Evolutionary conservation across 169 alveolate species (phyloP), one percentile per base, ranked within the genome.

Genomic region (Plasmodium coatneyi): DNA sequence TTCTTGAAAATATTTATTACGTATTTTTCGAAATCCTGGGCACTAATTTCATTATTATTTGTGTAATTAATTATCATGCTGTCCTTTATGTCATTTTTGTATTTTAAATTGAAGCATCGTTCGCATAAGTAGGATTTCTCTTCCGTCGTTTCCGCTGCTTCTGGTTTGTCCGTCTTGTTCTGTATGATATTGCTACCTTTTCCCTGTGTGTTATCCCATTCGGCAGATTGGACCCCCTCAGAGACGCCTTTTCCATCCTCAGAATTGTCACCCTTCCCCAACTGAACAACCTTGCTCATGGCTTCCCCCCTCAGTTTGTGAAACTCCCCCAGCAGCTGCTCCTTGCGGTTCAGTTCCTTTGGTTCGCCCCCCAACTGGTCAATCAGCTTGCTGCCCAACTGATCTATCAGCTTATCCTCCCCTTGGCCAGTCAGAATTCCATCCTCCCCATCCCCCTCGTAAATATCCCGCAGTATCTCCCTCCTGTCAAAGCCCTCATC

Each of bases 1-100:
- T 81, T 91, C 71, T 82, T 91, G 54, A 91, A 91, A 43, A 91
- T 91, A 91, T 91, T 91, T 52, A 91, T 91, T 49, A 91, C 95
- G 71, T 91, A 91, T 71, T 91, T 91, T 91, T 91, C 95, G 39
- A 91, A 91, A 91, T 91, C 95, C 5, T 76, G 82, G n/a, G 84
- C 91, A 91, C 84, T 81, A 22, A 91, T 91, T 81, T 91, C 95
- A 22, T 91, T 80, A 9, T 81, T 91, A 91, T 82, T 91, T n/a
- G 14, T 81, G 19, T 91, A 91, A 82, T 91, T 91, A 46, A 91
- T 60, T 52, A 91, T 91, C 54, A 91, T 80, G 41, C 71, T 80
- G 1, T 91, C 56, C 34, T 56, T 46, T 81, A 91, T 91, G 14
- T 39, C 83, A 43, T 91, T 91, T 91, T 78, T 91, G 76, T 91